phyloP scores from a whole-genome alignment of 1,284 basidiomycete genomes.

The Melampsora medusae region DNA sequence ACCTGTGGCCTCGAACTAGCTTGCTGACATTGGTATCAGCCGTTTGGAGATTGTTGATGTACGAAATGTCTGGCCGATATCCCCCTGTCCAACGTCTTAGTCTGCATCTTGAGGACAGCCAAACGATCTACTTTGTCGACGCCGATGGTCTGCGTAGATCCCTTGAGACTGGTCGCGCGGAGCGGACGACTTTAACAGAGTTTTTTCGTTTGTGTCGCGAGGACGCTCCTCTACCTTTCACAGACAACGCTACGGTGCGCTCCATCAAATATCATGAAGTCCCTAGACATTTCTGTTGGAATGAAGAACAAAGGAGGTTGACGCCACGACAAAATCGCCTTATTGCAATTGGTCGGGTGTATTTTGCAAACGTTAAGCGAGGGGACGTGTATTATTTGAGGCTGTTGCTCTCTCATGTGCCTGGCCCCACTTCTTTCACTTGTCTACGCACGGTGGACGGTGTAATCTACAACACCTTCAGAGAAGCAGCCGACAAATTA shows the following conservation, averaged over 20 bases:
- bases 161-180: background rate
- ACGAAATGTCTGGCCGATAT: background rate
- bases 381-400: conserved; percentile 58
- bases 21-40: background rate
- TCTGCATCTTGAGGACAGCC: background rate
- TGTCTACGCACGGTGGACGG: conserved; percentile 54
- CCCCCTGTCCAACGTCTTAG: conserved; percentile 3
- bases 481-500: conserved; percentile 56
- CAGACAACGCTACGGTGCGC: too few species aligned
- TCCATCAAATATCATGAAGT: too few species aligned
- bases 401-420: conserved; percentile 55
- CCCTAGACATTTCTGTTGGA: too few species aligned
- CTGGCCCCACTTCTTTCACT: conserved; percentile 55
- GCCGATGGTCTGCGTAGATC: background rate
- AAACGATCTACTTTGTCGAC: background rate
- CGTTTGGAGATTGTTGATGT: background rate
- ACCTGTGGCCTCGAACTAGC: too few species aligned
- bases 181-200: background rate
- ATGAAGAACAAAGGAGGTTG: too few species aligned
- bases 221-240: too few species aligned
- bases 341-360: conserved; percentile 56
- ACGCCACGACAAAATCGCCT: too few species aligned
- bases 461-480: conserved; percentile 51
- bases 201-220: background rate
- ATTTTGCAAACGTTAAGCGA: conserved; percentile 53